Percentiles rank a stretch among this genome's conserved stretches.
These are phyloP conservation scores for Xerocomellus chrysenteron DNA, from an alignment of 768 basidiomycete species.

Conservation along the genomic window DNA sequence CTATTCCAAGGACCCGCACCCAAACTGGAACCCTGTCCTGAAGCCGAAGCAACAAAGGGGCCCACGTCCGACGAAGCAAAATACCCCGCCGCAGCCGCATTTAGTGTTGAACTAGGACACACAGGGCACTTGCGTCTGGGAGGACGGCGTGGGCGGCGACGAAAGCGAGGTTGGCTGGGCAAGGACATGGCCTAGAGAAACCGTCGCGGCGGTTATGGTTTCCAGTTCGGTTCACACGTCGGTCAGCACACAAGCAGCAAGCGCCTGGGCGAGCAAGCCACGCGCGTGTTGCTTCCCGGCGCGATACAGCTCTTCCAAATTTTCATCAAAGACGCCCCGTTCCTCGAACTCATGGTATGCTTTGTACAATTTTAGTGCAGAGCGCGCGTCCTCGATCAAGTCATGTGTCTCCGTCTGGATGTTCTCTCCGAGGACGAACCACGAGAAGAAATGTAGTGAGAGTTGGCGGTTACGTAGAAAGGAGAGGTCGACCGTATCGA, in stretches of 20 bases:
- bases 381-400: conserved; percentile 80
- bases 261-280: conserved; percentile 1
- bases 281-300: conserved; percentile 74
- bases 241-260: too few relatives aligned
- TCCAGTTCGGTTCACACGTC: conserved; percentile 46
- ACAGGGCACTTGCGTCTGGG: conserved; percentile 1
- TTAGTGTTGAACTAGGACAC: conserved; percentile 39
- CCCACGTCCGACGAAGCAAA: conserved; percentile 18
- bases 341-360: conserved; percentile 15
- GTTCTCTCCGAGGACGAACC: conserved; percentile 68
- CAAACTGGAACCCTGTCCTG: conserved; percentile 1
- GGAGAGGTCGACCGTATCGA: conserved; percentile 98
- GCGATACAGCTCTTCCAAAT: conserved; percentile 82
- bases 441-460: conserved; percentile 56
- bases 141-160: conserved; percentile 4
- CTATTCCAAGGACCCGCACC: background rate
- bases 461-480: conserved; percentile 80
- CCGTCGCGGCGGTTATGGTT: conserved; percentile 37
- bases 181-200: background rate
- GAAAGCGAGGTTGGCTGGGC: background rate
- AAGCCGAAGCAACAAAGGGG: conserved; percentile 10
- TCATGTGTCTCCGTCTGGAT: conserved; percentile 76
- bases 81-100: conserved; percentile 16
- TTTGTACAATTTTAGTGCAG: conserved; percentile 46
- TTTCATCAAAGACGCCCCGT: conserved; percentile 59